These are phyloP conservation scores for Gillenia trifoliata DNA, from an alignment of 306 rosid genomes.

Conservation along the genomic window DNA sequence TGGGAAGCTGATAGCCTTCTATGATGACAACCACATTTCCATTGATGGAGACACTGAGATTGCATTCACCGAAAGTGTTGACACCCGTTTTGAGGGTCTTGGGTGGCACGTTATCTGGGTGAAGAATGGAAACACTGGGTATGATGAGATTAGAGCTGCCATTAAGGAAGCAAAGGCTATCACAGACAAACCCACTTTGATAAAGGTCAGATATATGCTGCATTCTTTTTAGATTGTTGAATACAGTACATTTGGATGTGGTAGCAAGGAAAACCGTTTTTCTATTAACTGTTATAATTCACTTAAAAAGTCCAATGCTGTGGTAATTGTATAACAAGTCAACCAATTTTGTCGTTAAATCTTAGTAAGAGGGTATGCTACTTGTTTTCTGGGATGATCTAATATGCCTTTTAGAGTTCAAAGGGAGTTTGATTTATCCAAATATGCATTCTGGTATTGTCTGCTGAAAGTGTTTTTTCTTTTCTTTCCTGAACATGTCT, in stretches of 20 bases:
- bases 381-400: neutral
- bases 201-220: conserved; percentile 57
- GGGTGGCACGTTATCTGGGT: conserved; percentile 99
- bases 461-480: neutral
- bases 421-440: neutral
- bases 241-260: neutral
- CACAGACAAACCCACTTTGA: conserved; percentile 83
- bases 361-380: neutral
- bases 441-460: neutral
- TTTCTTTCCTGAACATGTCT: neutral
- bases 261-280: neutral
- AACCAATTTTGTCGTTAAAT: neutral
- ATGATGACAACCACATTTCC: conserved; percentile 97
- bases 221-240: neutral
- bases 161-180: conserved; percentile 91
- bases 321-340: neutral
- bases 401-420: neutral
- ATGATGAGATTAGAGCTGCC: conserved; percentile 94
- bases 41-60: conserved; percentile 94
- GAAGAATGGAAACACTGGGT: conserved; percentile 92
- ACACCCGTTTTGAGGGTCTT: conserved; percentile 83
- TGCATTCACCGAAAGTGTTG: conserved; percentile 91
- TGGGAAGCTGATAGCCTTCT: conserved; percentile 90
- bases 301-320: neutral
- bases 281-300: neutral